Base-by-base conservation (phyloP, 257 asterid species). In the Nemophila menziesii region DNA sequence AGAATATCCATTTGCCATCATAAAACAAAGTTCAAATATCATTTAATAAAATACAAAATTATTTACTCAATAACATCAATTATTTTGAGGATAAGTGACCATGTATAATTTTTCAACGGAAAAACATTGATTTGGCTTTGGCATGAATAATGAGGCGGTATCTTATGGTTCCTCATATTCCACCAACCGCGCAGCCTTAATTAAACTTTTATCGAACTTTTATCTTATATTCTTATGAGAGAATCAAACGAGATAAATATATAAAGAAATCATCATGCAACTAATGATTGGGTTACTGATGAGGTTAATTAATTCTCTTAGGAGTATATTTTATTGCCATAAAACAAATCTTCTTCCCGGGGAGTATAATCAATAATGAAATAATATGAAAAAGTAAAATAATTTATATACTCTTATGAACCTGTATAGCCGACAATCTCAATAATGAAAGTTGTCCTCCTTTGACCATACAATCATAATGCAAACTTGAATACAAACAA, bases 341-440 rank as follows among this genome's bases (percentile, higher is more conserved):
- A 13, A 7, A 29, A 29, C 36, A 29, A 7, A 7, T 29, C 12
- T 29, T 29, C 36, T 29, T 29, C 36, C 7, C 12, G 12, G 36
- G 12, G 12, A 29, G n/a, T n/a, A n/a, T 2, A 29, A 29, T 29
- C 36, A 29, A 26, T 4, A 29, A 29, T 13, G 36, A 29, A 13
- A 29, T 29, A 29, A 29, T 2, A 29, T 13, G 21, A 14, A 29
- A 11, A 15, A 48, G 49, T 44, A 59, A 45, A 48, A 48, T 47
- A 55, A 19, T n/a, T n/a, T n/a, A n/a, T 34, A 36, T 44, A 50
- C 41, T 48, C 53, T 43, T 67, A 51, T 53, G 39, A 45, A 29
- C 38, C n/a, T n/a, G n/a, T n/a, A 22, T 52, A 50, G 56, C 67
- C 74, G 70, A 67, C 66, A 67, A 24, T 61, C 62, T 11, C 66